Evolutionary conservation across 2,329 filamentous ascomycete genomes (phyloP).

Genomic region (Atkinsonella hypoxylon): DNA sequence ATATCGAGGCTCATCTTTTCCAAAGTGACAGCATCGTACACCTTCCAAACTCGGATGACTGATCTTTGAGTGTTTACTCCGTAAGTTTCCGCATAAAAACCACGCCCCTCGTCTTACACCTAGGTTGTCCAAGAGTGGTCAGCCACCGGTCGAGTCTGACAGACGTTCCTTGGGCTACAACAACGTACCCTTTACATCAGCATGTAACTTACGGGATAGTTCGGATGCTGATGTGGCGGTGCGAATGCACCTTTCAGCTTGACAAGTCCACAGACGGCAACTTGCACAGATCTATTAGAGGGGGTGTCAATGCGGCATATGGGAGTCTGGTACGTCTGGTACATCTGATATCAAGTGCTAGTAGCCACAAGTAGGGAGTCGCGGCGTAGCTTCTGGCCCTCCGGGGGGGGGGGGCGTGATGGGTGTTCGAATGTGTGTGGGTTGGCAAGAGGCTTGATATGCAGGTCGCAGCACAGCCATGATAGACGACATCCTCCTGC

Average conservation of each 20-base stretch:
- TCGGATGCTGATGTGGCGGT: slow-evolving; percentile 4
- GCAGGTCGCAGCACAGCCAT: slow-evolving; percentile 6
- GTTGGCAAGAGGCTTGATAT: background rate
- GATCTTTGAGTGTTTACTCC: background rate
- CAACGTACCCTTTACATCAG: background rate
- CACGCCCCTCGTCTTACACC: no score
- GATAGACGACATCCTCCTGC: background rate
- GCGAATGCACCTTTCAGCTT: slow-evolving; percentile 7
- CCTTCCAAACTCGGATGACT: background rate
- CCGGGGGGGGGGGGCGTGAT: no score
- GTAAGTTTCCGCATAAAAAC: no score
- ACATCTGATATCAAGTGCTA: no score
- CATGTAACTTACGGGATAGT: background rate
- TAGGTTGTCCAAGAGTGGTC: background rate
- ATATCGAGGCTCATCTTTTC: no score
- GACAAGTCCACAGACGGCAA: background rate
- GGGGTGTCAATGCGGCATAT: background rate
- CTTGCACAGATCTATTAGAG: background rate
- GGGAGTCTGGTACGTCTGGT: no score
- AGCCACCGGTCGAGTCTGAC: background rate
- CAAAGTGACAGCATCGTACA: no score
- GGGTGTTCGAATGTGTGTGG: background rate
- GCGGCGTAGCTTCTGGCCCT: no score
- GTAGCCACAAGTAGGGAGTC: no score
- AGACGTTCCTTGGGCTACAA: background rate